These are phyloP conservation scores for Trypanosoma vivax DNA, from an alignment of 208 protist genomes.

Conservation along the genomic window DNA sequence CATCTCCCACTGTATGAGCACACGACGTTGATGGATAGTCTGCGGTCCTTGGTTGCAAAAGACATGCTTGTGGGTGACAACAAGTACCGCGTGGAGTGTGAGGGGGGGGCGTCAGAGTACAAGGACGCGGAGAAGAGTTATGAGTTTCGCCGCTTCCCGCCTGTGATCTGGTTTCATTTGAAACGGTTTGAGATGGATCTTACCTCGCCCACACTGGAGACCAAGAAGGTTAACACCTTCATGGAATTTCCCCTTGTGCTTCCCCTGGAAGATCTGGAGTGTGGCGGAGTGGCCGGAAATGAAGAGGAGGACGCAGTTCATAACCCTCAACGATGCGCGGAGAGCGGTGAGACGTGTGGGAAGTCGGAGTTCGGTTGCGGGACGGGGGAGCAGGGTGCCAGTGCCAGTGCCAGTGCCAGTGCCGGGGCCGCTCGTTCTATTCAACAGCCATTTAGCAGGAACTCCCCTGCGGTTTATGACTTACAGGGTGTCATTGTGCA, in stretches of 20 bases:
- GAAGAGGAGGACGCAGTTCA: not conserved
- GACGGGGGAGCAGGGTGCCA: not conserved
- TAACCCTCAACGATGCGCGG: too few species aligned
- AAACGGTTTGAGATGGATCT: constrained; percentile 91
- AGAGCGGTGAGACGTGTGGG: too few species aligned
- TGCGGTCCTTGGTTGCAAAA: constrained; percentile 57
- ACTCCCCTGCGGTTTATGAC: constrained; percentile 78
- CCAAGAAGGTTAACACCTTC: constrained; percentile 73
- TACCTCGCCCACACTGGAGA: constrained; percentile 65
- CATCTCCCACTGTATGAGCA: constrained; percentile 70
- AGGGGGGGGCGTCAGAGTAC: constrained; percentile 68
- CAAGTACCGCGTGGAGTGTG: constrained; percentile 83
- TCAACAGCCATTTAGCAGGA: constrained; percentile 26
- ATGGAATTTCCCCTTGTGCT: constrained; percentile 76
- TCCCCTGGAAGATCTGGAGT: constrained; percentile 51
- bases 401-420: not conserved
- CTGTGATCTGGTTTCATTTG: constrained; percentile 84
- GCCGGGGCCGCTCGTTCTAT: not conserved
- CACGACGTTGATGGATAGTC: constrained; percentile 56
- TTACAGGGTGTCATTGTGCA: constrained; percentile 86
- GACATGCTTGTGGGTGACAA: constrained; percentile 88
- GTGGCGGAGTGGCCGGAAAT: not conserved
- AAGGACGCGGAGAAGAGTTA: constrained; percentile 84
- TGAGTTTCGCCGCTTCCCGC: constrained; percentile 70
- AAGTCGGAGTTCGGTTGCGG: not conserved